Evolutionary conservation across 352 stramenopile genomes (phyloP), one percentile per base, ranked within the genome.

Genomic region (Albugo laibachii): DNA sequence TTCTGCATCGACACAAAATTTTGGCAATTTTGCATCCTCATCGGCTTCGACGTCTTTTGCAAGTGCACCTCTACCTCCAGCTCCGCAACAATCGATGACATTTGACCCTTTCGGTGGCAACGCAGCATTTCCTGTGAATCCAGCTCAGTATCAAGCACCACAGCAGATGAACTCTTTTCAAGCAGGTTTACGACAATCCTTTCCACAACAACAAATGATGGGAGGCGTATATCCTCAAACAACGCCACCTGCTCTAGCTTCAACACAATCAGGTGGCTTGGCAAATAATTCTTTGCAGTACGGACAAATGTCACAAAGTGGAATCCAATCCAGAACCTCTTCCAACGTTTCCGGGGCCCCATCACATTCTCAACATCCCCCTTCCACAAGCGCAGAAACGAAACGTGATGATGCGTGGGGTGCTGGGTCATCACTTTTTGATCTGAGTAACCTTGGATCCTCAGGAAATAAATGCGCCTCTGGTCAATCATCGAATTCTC

Each of bases 21-120:
- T 43, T 24, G 38, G 16, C 8, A 8, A 43, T 24, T 43, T 43
- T 43, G 38, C 38, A 55, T 54, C 16, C 69, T 74, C 41, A 59
- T 55, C 44, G 57, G 56, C 11, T 82, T 78, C 43, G 63, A 54
- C 6, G 59, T 31, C 58, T 16, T 36, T 66, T 50, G 42, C 57
- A 37, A 18, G 55, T 15, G 52, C 54, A 0, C 54, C 62, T 18
- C 58, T 75, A 41, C 67, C 55, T 15, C 53, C 54, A 0, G 53
- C 62, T 18, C 57, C 73, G 41, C 67, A 71, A 52, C 55, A 61
- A 47, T n/a, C 43, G 44, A 41, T 60, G 5, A 50, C 66, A 1
- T 86, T 86, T 43, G 69, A 82, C 49, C 59, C 74, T 1, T 86
- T 86, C 41, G 65, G 63, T 48, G 62, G 51, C 38, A 51, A 50